phyloP scores from a whole-genome alignment of 192 early-diverging fungal genomes.

The Paraglomus brasilianum region DNA sequence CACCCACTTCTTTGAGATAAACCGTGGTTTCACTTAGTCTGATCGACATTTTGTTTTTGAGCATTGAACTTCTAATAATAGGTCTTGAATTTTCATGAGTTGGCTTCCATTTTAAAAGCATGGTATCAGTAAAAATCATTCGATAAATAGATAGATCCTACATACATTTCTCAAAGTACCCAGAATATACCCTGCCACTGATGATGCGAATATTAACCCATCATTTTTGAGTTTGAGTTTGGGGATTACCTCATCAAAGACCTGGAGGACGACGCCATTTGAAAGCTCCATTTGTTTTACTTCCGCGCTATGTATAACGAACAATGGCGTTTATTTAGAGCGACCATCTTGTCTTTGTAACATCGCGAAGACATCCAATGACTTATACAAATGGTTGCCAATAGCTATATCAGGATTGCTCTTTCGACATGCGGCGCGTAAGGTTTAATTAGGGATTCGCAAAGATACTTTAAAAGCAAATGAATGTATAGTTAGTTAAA shows the following conservation, averaged over 20 bases:
- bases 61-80: conserved; percentile 50
- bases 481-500: background rate
- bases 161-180: conserved; percentile 73
- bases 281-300: conserved; percentile 69
- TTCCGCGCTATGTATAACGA: conserved; percentile 46
- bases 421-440: conserved; percentile 52
- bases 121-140: background rate
- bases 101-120: conserved; percentile 80
- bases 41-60: conserved; percentile 28
- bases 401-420: conserved; percentile 37
- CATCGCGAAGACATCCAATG: conserved; percentile 35
- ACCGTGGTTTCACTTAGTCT: conserved; percentile 39
- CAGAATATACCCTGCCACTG: conserved; percentile 54
- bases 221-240: conserved; percentile 65
- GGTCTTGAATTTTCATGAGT: conserved; percentile 78
- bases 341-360: background rate
- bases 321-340: conserved; percentile 9
- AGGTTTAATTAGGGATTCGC: conserved; percentile 62
- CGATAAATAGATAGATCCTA: conserved; percentile 38
- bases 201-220: conserved; percentile 75
- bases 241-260: conserved; percentile 61
- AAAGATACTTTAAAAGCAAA: conserved; percentile 52
- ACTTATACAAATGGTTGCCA: conserved; percentile 56
- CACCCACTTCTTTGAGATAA: conserved; percentile 53
- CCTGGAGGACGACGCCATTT: conserved; percentile 55